Evolutionary conservation across 257 asterid species (phyloP), one percentile per base, ranked within the genome.

Genomic region (Mentha longifolia): DNA sequence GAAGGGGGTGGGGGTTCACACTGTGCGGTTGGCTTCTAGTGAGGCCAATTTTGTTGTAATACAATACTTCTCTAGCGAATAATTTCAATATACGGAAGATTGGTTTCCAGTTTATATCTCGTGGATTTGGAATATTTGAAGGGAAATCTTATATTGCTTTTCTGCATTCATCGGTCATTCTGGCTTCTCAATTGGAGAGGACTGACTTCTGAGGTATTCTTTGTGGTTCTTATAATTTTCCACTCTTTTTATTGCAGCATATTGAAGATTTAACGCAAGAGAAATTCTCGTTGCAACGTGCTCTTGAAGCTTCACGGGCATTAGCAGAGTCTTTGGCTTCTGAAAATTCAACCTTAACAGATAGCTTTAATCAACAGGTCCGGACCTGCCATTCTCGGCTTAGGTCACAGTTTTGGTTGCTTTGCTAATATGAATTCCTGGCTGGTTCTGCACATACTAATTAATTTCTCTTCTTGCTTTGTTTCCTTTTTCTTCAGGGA

Each of bases 191-290:
- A n/a, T 19, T 8, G 14, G 70, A 20, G 55, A 47, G 46, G 39
- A 65, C 46, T 65, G 20, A 28, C 65, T 45, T 59, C 33, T 46
- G 19, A 50, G 46, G 31, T 33, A 42, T 72, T 58, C 33, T 31
- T 45, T 45, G 25, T 70, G 31, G 55, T 55, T 33, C 41, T 45
- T 67, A 15, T 45, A 56, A 51, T 68, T 63, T 14, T 9, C 16
- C 39, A 65, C 47, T 66, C 45, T 46, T 20, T 66, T 12, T 22
- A 63, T 60, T 61, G 81, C 93, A 95, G 99, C 96, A 95, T 79
- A 95, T 95, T 72, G 99, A 92, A 82, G 98, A 95, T 83, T 85
- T 95, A 77, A 95, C 98, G 4, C 97, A 87, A 82, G 99, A 95
- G 67, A 95, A 92, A 77, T 95, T 95, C 78, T 86, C 99, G 30